Conservation (phyloP, 371 early-diverging fungal species). For the Catenaria anguillulae region DNA sequence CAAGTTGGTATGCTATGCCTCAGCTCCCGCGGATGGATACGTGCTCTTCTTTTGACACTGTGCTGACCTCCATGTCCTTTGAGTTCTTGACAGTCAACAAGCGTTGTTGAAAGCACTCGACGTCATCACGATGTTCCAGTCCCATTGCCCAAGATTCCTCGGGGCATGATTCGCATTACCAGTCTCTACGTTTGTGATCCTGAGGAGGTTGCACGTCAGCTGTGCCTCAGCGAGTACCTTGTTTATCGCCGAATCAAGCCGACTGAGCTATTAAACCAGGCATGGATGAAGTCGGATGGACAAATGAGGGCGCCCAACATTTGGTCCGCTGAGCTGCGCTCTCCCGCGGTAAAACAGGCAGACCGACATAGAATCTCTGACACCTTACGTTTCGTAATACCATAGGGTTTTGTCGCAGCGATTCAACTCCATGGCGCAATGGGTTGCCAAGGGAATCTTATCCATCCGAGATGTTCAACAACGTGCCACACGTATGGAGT, state of each 20-base stretch:
- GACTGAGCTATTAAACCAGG: constrained; percentile 18
- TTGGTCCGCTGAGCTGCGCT: not conserved
- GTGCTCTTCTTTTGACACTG: too few species aligned
- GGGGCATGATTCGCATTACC: not conserved
- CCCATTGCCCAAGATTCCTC: not conserved
- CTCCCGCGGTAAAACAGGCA: too few species aligned
- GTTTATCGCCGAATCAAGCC: constrained; percentile 16
- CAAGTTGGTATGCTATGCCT: constrained; percentile 12
- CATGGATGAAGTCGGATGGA: constrained; percentile 16
- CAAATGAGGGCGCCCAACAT: constrained; percentile 13
- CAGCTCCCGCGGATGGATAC: too few species aligned
- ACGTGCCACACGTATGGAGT: constrained; percentile 14
- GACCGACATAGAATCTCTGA: not conserved
- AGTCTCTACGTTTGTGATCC: constrained; percentile 10
- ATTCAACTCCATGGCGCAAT: constrained; percentile 19
- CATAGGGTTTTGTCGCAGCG: constrained; percentile 11
- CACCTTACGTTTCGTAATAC: not conserved
- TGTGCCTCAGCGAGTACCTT: constrained; percentile 15
- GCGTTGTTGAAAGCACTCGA: not conserved
- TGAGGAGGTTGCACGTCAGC: constrained; percentile 20
- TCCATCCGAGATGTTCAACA: constrained; percentile 12
- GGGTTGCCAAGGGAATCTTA: constrained; percentile 14
- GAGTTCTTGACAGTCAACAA: not conserved
- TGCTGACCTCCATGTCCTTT: not conserved
- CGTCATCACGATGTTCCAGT: not conserved